Evolutionary conservation across 805 yeast species (phyloP).

Genomic region (Candida xyloterini): DNA sequence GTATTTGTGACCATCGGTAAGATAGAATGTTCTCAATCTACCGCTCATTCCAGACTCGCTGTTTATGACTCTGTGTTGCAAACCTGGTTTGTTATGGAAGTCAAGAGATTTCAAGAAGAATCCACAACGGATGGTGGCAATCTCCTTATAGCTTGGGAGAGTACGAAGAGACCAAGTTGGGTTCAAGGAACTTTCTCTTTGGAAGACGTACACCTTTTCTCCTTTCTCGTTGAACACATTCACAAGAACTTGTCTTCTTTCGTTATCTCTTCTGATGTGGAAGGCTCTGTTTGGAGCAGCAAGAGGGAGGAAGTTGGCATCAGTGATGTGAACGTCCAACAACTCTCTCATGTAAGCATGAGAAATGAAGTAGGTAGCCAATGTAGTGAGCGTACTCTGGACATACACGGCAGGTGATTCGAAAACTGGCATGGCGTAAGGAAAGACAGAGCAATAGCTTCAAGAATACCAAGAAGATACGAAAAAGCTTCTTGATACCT

Average conservation of each 20-base stretch:
- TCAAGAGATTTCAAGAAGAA: slow-evolving; percentile 43
- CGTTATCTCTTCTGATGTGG: slow-evolving; percentile 49
- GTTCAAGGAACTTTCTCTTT: slow-evolving; percentile 44
- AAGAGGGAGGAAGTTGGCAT: slow-evolving; percentile 42
- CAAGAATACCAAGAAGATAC: slow-evolving; percentile 10
- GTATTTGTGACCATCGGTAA: slow-evolving; percentile 51
- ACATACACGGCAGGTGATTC: slow-evolving; percentile 48
- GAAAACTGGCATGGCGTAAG: slow-evolving; percentile 37
- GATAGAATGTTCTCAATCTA: slow-evolving; percentile 44
- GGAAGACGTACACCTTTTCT: slow-evolving; percentile 46
- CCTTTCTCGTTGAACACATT: slow-evolving; percentile 48
- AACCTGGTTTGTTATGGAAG: slow-evolving; percentile 44
- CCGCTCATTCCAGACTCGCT: slow-evolving; percentile 39
- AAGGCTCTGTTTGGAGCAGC: slow-evolving; percentile 38
- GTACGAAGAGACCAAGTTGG: slow-evolving; percentile 53
- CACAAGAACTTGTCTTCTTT: slow-evolving; percentile 41
- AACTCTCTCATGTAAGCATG: slow-evolving; percentile 39
- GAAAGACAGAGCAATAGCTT: slow-evolving; percentile 11
- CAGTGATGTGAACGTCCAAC: slow-evolving; percentile 38
- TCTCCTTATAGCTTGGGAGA: slow-evolving; percentile 43
- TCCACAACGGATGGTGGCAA: slow-evolving; percentile 52
- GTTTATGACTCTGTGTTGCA: slow-evolving; percentile 44
- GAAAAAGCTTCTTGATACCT: background rate
- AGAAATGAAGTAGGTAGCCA: slow-evolving; percentile 42
- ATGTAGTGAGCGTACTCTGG: slow-evolving; percentile 38